Conservation (phyloP, 2,329 filamentous ascomycete genomes). For the Leptographium lundbergii region DNA sequence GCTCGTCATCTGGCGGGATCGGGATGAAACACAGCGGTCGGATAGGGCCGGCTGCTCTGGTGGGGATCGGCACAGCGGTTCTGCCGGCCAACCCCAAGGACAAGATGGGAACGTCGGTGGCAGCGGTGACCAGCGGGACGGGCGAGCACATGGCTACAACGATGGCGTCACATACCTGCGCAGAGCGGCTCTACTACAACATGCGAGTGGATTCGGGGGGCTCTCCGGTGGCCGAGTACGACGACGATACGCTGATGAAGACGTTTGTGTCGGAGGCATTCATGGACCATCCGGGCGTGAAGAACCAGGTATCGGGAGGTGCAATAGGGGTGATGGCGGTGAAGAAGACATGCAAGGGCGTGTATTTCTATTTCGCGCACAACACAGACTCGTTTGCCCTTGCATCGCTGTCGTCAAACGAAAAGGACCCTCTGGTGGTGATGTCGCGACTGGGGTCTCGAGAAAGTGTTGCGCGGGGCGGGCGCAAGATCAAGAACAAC, state of each 20-base stretch:
- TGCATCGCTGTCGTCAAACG: conserved; percentile 74
- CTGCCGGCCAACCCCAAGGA: conserved; percentile 66
- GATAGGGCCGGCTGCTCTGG: conserved; percentile 81
- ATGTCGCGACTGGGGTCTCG: conserved; percentile 60
- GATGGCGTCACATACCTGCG: conserved; percentile 77
- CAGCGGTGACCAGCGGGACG: conserved; percentile 82
- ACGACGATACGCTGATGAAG: conserved; percentile 64
- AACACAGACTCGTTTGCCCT: conserved; percentile 86
- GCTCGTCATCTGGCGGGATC: conserved; percentile 92
- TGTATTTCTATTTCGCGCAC: conserved; percentile 86
- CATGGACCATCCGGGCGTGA: conserved; percentile 80
- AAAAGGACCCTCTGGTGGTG: conserved; percentile 62
- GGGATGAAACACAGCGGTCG: conserved; percentile 95
- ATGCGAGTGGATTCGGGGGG: conserved; percentile 49
- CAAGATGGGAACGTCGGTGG: conserved; percentile 55
- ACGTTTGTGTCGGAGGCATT: conserved; percentile 82
- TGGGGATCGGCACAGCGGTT: conserved; percentile 82
- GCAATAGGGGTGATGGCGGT: conserved; percentile 86
- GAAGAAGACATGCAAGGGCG: conserved; percentile 66
- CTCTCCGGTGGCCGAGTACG: conserved; percentile 50
- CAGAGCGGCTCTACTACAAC: conserved; percentile 68
- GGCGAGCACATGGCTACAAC: conserved; percentile 98
- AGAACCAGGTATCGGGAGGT: conserved; percentile 63
- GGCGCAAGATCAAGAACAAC: conserved; percentile 30
- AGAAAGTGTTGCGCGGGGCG: conserved; percentile 21